Base-by-base conservation (phyloP, 2,329 filamentous ascomycete species). In the Aspergillus cejpii region DNA sequence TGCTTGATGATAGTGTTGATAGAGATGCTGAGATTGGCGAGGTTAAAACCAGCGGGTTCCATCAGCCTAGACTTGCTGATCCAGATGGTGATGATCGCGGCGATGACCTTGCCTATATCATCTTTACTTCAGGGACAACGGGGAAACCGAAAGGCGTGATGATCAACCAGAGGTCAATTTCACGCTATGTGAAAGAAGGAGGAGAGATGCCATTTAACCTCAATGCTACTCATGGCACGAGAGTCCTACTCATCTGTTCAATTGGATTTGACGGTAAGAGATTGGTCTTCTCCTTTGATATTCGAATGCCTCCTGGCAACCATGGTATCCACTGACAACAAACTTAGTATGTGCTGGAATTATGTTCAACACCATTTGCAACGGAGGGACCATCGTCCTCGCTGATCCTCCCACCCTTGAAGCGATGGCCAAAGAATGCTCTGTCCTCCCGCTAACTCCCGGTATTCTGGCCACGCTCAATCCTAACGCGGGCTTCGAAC, bases 191-290 rank as follows among this genome's bases (percentile, higher is more conserved):
- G 26, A 20, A 37, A 36, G 37, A 38, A 14, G 33, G 21, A 3
- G 37, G 29, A 1, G 36, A 44, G 11, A 26, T 39, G 8, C 40
- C 40, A 8, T 47, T 47, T 33, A 44, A 47, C n/a, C 17, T 38
- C 6, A 31, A 40, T 15, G 26, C 41, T 10, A 37, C 15, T 5
- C 36, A 28, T 6, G 42, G 28, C 6, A 45, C 51, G 19, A 45
- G 28, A 14, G 48, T 55, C 1, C 39, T 60, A 20, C 28, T 60
- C 12, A 29, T 59, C 12, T 59, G 53, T 28, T 57, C 58, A 2
- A 33, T 54, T 23, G 58, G 52, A 8, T 62, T 62, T 41, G 59
- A 62, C 41, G 58, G 56, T 57, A 42, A 43, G 52, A 43, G 7
- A 24, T 27, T 17, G 15, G 8, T 31, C 1, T 28, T 11, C 12